Conservation (phyloP, 2,329 filamentous ascomycete species). For the Ophiostoma sp. region DNA sequence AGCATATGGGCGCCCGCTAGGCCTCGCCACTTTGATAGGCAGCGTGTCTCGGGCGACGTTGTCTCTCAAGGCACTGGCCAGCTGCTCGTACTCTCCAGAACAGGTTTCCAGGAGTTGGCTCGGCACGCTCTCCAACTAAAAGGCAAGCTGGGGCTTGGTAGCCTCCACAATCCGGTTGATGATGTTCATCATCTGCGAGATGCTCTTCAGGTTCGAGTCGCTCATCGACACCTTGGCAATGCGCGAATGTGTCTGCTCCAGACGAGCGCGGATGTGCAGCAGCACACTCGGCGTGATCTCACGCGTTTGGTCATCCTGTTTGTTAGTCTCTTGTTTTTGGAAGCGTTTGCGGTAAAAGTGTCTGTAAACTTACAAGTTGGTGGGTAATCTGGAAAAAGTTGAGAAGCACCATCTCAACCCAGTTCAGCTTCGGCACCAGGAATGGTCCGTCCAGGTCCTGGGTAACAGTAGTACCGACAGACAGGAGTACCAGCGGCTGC, state of each 20-base stretch:
- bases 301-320: conserved; percentile 49
- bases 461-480: conserved; percentile 59
- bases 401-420: conserved; percentile 57
- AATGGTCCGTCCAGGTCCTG: conserved; percentile 51
- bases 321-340: not conserved
- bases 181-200: conserved; percentile 41
- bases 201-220: conserved; percentile 45
- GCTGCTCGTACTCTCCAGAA: not conserved
- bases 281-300: conserved; percentile 55
- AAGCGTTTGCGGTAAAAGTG: no score
- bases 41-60: not conserved
- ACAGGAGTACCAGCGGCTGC: conserved; percentile 57
- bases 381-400: conserved; percentile 47
- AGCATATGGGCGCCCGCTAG: not conserved
- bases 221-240: conserved; percentile 45
- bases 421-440: conserved; percentile 52
- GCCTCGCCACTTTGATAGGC: not conserved
- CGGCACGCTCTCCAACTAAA: not conserved
- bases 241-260: conserved; percentile 49
- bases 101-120: not conserved
- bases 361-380: conserved; percentile 45
- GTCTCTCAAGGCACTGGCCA: not conserved
- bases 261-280: conserved; percentile 46
- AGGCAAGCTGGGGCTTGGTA: conserved; percentile 17
- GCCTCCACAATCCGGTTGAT: conserved; percentile 34